A percentile compares a stretch with the other conserved stretches of the same genome.
phyloP scores from a whole-genome alignment of 148 eudicot species.

The Beta vulgaris region DNA sequence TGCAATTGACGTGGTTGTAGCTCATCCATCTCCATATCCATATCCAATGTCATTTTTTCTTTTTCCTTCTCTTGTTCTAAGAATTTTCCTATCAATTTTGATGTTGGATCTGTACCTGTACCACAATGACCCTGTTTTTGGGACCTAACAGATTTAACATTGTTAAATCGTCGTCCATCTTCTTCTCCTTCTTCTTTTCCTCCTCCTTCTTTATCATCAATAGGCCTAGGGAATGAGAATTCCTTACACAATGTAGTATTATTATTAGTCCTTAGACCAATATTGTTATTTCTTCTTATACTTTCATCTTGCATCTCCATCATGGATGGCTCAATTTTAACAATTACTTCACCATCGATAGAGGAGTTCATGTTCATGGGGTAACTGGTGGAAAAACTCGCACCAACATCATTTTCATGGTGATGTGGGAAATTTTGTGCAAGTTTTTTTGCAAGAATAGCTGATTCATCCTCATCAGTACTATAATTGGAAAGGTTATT shows the following conservation, averaged over 20 bases:
- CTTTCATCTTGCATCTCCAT: not conserved
- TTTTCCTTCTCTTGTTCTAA: slow-evolving; percentile 31
- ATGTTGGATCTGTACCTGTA: too few species aligned
- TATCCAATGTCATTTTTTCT: slow-evolving; percentile 35
- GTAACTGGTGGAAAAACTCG: not conserved
- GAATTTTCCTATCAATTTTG: slow-evolving; percentile 40
- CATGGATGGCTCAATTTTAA: slow-evolving; percentile 36
- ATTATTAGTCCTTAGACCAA: too few species aligned
- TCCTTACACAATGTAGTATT: too few species aligned
- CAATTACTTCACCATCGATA: slow-evolving; percentile 38
- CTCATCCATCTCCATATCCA: slow-evolving; percentile 49
- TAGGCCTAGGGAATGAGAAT: slow-evolving; percentile 30
- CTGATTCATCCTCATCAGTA: not conserved
- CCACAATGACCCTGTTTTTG: not conserved
- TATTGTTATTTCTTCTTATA: not conserved
- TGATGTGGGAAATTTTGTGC: slow-evolving; percentile 20
- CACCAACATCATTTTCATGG: not conserved
- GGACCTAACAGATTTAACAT: not conserved
- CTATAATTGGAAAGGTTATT: not conserved
- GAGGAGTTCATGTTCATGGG: slow-evolving; percentile 3
- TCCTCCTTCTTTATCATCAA: not conserved
- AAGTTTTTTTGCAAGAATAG: slow-evolving; percentile 22
- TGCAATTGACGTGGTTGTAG: not conserved
- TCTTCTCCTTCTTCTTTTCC: not conserved
- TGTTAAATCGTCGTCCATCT: not conserved